Conservation (phyloP, 345 rosid species). For the Salix dunnii region DNA sequence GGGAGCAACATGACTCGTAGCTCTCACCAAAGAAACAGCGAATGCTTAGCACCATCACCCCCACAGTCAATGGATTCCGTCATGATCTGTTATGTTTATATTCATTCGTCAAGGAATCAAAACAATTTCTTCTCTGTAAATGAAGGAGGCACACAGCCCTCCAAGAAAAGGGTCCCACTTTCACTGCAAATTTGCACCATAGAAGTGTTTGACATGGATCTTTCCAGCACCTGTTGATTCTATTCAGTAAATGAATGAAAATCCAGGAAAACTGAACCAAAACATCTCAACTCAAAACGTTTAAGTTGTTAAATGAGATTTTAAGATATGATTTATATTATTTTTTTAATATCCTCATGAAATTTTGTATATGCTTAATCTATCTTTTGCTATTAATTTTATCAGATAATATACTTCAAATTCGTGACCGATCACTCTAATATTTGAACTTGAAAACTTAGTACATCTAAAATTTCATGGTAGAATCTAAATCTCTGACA, state of each 20-base stretch:
- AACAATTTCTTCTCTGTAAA: neutral
- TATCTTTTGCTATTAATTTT: no score
- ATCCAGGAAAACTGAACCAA: neutral
- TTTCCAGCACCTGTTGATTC: neutral
- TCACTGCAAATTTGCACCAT: conserved; percentile 1
- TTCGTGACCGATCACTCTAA: no score
- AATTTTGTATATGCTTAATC: no score
- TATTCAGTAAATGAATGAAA: neutral
- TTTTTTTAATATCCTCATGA: no score
- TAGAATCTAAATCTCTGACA: no score
- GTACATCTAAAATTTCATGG: no score
- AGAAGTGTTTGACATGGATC: conserved; percentile 3
- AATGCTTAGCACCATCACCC: conserved; percentile 3
- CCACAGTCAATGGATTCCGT: conserved; percentile 5
- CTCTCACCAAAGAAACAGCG: conserved; percentile 8
- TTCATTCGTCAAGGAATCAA: neutral
- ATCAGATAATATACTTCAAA: no score
- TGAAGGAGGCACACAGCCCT: conserved; percentile 2
- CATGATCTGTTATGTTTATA: neutral
- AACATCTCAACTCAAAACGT: neutral
- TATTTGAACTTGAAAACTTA: no score
- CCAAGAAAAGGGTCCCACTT: neutral
- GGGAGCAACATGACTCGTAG: conserved; percentile 11
- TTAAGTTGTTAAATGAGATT: no score
- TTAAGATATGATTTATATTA: no score